Evolutionary conservation across 108 stramenopile species (phyloP).

Genomic region (Fistulifera solaris): DNA sequence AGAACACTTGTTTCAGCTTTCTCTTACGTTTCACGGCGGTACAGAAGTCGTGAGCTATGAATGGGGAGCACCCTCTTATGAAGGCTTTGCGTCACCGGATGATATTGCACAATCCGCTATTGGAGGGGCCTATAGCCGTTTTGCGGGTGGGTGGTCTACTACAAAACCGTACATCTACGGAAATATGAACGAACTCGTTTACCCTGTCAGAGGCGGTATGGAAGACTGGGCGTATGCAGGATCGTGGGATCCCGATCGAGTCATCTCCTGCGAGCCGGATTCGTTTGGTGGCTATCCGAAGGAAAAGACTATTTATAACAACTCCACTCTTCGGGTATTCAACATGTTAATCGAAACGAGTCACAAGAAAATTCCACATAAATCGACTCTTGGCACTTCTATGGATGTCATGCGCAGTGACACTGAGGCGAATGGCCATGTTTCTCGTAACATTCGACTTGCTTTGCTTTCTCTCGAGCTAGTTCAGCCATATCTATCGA

Average conservation of each 20-base stretch:
- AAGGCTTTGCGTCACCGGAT: slow-evolving; percentile 35
- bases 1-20: slow-evolving; percentile 85
- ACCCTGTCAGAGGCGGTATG: slow-evolving; percentile 93
- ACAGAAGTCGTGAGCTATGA: slow-evolving; percentile 90
- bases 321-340: slow-evolving; percentile 73
- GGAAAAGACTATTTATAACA: slow-evolving; percentile 64
- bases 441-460: slow-evolving; percentile 84
- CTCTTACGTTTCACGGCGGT: slow-evolving; percentile 94
- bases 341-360: slow-evolving; percentile 91
- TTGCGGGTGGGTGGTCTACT: slow-evolving; percentile 33
- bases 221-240: slow-evolving; percentile 92
- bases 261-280: slow-evolving; percentile 56
- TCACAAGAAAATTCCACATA: slow-evolving; percentile 48
- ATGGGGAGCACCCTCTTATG: slow-evolving; percentile 74
- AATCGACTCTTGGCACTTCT: slow-evolving; percentile 50
- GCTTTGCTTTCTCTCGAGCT: slow-evolving; percentile 74
- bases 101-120: slow-evolving; percentile 41
- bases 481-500: slow-evolving; percentile 81
- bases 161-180: slow-evolving; percentile 41
- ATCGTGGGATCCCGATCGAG: slow-evolving; percentile 78
- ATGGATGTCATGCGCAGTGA: slow-evolving; percentile 34
- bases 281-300: slow-evolving; percentile 46
- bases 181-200: slow-evolving; percentile 84
- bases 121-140: slow-evolving; percentile 27
- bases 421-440: slow-evolving; percentile 66